Conservation (phyloP, 2,329 filamentous ascomycete species). For the Alternaria consortialis region DNA sequence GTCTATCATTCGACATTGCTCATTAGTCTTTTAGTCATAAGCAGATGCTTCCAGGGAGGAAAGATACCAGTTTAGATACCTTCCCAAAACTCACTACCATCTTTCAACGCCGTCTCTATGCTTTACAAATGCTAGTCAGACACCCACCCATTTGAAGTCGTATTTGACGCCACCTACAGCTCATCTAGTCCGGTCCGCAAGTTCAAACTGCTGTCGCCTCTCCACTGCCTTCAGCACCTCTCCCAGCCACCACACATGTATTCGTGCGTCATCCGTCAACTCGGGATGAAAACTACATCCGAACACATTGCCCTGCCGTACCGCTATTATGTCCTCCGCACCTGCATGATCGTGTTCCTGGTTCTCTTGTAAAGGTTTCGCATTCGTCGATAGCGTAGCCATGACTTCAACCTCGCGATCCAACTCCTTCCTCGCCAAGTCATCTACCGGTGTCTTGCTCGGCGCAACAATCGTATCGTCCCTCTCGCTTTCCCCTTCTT, state of each 20-base stretch:
- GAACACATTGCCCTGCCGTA: constrained; percentile 89
- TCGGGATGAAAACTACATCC: constrained; percentile 97
- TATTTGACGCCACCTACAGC: neutral
- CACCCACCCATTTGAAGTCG: neutral
- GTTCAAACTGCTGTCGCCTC: constrained; percentile 43
- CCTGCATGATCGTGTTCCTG: constrained; percentile 57
- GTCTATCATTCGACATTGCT: constrained; percentile 14
- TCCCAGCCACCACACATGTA: constrained; percentile 92
- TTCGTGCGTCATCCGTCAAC: constrained; percentile 83
- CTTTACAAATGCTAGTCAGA: constrained; percentile 1
- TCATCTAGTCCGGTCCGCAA: constrained; percentile 38
- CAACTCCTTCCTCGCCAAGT: constrained; percentile 56
- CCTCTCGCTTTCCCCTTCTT: constrained; percentile 57
- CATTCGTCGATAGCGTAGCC: constrained; percentile 63
- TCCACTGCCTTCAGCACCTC: constrained; percentile 63
- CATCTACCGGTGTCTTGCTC: constrained; percentile 58
- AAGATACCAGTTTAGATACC: constrained; percentile 7
- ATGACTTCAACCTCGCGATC: constrained; percentile 65
- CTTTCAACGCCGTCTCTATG: constrained; percentile 21
- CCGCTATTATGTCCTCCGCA: constrained; percentile 79
- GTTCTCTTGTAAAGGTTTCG: constrained; percentile 57
- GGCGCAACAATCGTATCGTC: constrained; percentile 67
- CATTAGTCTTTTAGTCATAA: constrained; percentile 5
- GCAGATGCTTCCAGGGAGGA: neutral
- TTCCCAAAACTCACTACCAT: constrained; percentile 7